phyloP scores from a whole-genome alignment of 345 rosid species.

The Rhizophora mangle region DNA sequence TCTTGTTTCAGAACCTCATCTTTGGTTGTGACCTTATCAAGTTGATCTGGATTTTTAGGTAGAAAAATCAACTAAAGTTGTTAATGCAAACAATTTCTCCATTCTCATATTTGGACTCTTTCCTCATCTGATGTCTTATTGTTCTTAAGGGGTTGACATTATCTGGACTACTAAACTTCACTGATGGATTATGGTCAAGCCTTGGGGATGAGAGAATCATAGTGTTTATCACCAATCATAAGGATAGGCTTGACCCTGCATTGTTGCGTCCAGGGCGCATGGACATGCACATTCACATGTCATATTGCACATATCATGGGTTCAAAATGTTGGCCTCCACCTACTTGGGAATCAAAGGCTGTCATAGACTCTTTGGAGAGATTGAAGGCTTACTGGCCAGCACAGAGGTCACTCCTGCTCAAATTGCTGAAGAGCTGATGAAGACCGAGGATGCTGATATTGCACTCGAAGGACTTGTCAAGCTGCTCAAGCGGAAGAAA shows the following conservation, averaged over 20 bases:
- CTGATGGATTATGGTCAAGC: not conserved
- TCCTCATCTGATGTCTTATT: not conserved
- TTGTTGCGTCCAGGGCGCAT: conserved; percentile 1
- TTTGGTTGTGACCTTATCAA: too few species aligned
- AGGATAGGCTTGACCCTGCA: not conserved
- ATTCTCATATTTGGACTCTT: not conserved
- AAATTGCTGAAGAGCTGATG: conserved; percentile 58
- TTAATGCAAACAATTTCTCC: too few species aligned
- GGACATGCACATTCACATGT: conserved; percentile 57
- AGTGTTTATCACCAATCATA: not conserved
- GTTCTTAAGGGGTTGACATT: conserved; percentile 33
- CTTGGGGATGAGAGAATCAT: conserved; percentile 1
- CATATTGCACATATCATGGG: conserved; percentile 51
- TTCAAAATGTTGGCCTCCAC: conserved; percentile 49
- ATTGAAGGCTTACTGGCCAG: conserved; percentile 35
- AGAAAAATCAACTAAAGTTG: too few species aligned
- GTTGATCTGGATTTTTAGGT: too few species aligned
- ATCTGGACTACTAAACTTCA: conserved; percentile 39
- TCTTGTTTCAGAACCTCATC: too few species aligned
- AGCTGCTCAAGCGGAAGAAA: conserved; percentile 40
- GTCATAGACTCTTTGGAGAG: conserved; percentile 37
- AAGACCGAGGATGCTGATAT: conserved; percentile 46
- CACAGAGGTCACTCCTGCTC: conserved; percentile 44
- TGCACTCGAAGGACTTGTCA: conserved; percentile 47
- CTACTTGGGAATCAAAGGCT: conserved; percentile 34